phyloP scores from a whole-genome alignment of 164 flowering plant genomes.

The Nymphaea thermarum region DNA sequence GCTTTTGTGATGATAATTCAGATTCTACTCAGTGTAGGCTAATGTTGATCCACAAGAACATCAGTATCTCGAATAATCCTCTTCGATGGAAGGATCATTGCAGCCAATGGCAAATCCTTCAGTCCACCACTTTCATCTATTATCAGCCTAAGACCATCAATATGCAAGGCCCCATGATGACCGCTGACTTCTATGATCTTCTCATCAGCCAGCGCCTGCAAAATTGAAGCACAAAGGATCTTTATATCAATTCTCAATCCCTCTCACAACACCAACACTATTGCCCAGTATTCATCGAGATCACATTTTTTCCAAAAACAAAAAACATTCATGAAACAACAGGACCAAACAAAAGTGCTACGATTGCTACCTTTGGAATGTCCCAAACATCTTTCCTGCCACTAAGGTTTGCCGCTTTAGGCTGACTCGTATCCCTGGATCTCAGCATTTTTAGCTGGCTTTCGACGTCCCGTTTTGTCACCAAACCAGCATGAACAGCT shows the following conservation, averaged over 20 bases:
- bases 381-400: constrained; percentile 78
- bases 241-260: not conserved
- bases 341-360: not conserved
- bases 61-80: constrained; percentile 60
- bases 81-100: constrained; percentile 71
- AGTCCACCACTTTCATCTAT: constrained; percentile 84
- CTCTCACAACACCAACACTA: constrained; percentile 1
- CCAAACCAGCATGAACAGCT: constrained; percentile 91
- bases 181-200: constrained; percentile 83
- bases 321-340: not conserved
- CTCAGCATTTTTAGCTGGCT: constrained; percentile 55
- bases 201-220: constrained; percentile 43
- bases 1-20: too few relatives aligned
- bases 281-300: too few relatives aligned
- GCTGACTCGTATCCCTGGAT: constrained; percentile 51
- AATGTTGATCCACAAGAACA: constrained; percentile 3
- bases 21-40: not conserved
- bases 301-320: too few relatives aligned
- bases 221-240: not conserved
- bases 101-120: constrained; percentile 58
- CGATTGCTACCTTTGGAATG: constrained; percentile 52
- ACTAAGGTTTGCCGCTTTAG: constrained; percentile 60
- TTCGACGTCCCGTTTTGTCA: constrained; percentile 39
- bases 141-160: constrained; percentile 73
- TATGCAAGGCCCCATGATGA: constrained; percentile 78